Evolutionary conservation across 441 rosid species (phyloP), one percentile per base, ranked within the genome.

Genomic region (Aleurites moluccanus): DNA sequence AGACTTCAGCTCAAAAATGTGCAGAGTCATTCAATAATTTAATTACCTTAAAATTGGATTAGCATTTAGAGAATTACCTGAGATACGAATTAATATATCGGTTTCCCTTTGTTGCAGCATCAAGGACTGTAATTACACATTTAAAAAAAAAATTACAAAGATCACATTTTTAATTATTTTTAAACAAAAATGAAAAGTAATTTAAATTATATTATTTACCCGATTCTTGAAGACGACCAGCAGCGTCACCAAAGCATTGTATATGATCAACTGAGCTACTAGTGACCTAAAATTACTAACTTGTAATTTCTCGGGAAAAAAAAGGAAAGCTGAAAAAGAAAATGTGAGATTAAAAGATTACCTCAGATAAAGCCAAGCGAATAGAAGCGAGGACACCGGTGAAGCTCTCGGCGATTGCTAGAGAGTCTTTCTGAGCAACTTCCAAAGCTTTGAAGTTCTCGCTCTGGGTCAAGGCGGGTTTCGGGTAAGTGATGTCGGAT

Each of bases 51-150:
- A 60, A 21, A 52, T 18, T 52, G 62, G 27, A 61, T 42, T 35
- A 23, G 6, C 0, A 44, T 0, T 27, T 28, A 28, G 15, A 15
- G 23, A 75, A 11, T 27, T 83, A 95, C 98, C 98, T 90, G 72
- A 95, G 90, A 83, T 94, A 91, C 27, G 98, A 92, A 79, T 95
- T 91, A 81, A 92, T 89, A 82, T 88, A 95, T 10, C 91, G 89
- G 64, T 92, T 95, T 38, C 99, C 97, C 81, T 88, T 92, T 5
- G 96, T 91, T 30, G 97, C 88, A 28, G 93, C 96, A 83, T 92
- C 96, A 25, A 94, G 87, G 49, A 93, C 97, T 92, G 80, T 74
- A 72, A 70, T 69, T 35, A 50, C 52, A 44, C 33, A 35, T n/a
- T 35, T 27, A 6, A 65, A 2, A 18, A 25, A 20, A 64, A 23